These are phyloP conservation scores for Lachancea cidri DNA, from an alignment of 805 yeast species.

Conservation along the genomic window DNA sequence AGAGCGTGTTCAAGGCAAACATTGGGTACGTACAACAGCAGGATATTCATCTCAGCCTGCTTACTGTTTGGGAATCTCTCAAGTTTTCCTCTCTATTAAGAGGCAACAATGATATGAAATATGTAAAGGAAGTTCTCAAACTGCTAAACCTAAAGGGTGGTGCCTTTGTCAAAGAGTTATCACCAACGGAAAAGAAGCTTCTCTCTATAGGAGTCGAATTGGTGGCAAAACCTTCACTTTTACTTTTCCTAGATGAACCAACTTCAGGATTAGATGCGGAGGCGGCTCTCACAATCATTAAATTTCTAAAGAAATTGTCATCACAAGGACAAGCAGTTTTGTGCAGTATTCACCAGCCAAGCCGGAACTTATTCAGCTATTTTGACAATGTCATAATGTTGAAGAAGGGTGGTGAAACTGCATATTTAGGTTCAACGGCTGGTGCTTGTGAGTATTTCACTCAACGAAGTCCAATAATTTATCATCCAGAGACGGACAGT, in stretches of 20 bases:
- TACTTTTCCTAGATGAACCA: constrained; percentile 84
- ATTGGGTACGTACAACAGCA: constrained; percentile 97
- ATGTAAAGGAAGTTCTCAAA: constrained; percentile 79
- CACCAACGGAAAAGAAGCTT: constrained; percentile 79
- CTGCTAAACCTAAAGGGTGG: constrained; percentile 82
- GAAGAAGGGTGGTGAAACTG: constrained; percentile 77
- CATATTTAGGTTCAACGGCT: constrained; percentile 81
- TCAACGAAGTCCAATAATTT: constrained; percentile 43
- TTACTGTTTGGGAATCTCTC: constrained; percentile 92
- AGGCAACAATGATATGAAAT: constrained; percentile 74
- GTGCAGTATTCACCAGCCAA: constrained; percentile 93
- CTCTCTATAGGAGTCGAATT: constrained; percentile 92
- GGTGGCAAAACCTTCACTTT: constrained; percentile 77
- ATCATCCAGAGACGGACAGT: constrained; percentile 39
- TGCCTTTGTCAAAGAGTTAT: constrained; percentile 80
- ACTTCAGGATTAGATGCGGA: constrained; percentile 94
- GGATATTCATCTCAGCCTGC: constrained; percentile 80
- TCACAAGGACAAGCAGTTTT: constrained; percentile 79
- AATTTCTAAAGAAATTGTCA: constrained; percentile 74
- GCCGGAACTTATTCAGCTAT: constrained; percentile 88
- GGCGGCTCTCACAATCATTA: constrained; percentile 88
- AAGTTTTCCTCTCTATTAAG: constrained; percentile 46
- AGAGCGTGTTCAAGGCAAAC: constrained; percentile 50
- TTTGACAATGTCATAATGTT: constrained; percentile 79
- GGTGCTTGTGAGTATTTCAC: constrained; percentile 63